phyloP scores from a whole-genome alignment of 1,139 yeast genomes.

The Debaryomyces fabryi region DNA sequence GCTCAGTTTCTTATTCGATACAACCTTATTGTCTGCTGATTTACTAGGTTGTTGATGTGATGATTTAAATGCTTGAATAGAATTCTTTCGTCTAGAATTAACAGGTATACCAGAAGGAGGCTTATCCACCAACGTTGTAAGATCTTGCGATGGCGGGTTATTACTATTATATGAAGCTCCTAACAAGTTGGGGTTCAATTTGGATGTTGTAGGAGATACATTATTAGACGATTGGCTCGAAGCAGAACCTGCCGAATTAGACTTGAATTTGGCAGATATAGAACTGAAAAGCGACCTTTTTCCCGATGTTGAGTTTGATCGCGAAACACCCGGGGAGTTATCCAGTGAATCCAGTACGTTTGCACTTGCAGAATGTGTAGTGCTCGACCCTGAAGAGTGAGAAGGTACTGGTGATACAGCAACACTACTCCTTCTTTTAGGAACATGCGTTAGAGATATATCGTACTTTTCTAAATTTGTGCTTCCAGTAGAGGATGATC shows the following conservation, averaged over 20 bases:
- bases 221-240: constrained; percentile 8
- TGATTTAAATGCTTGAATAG: constrained; percentile 10
- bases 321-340: constrained; percentile 21
- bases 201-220: constrained; percentile 15
- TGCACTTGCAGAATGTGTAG: constrained; percentile 73
- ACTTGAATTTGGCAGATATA: constrained; percentile 57
- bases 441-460: constrained; percentile 8
- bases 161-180: constrained; percentile 18
- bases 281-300: constrained; percentile 52
- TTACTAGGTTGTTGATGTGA: constrained; percentile 1
- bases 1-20: constrained; percentile 51
- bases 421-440: constrained; percentile 11
- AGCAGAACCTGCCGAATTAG: constrained; percentile 13
- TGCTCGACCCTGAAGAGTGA: constrained; percentile 13
- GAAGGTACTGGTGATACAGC: constrained; percentile 7
- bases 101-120: constrained; percentile 24
- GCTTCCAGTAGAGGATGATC: constrained; percentile 34
- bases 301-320: constrained; percentile 27
- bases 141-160: constrained; percentile 21
- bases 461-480: neutral
- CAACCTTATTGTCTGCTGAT: constrained; percentile 28
- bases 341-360: constrained; percentile 24
- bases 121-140: constrained; percentile 24
- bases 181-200: constrained; percentile 21
- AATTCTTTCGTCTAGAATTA: constrained; percentile 15